Base-by-base conservation (phyloP, 2,329 filamentous ascomycete species). In the Juglanconis juglandina region DNA sequence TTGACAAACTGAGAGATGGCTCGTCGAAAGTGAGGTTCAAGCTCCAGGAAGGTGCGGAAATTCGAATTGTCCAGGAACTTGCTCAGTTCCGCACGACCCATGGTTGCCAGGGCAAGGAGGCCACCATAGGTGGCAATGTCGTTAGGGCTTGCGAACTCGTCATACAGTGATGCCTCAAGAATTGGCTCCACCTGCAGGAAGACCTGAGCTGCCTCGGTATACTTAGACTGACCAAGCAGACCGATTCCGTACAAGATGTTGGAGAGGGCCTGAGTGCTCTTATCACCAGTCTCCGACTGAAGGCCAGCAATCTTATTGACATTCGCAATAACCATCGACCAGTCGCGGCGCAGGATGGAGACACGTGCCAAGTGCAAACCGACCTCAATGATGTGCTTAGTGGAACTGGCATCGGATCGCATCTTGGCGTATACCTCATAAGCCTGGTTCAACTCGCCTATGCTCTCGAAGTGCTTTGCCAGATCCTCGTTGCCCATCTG, bases 401-500 rank as follows among this genome's bases (percentile, higher is more conserved):
- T 82, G 0, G 90, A 91, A 59, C 88, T 95, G 66, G 93, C 92
- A 70, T 94, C 94, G 60, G 96, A 91, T 64, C 95, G 87, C 92
- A 98, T 97, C 66, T 89, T 88, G 64, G 82, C 79, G 72, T 91
- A 98, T 1, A 91, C 85, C 65, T 96, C 93, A 52, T 85, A 83
- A 0, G 95, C 91, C 11, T 82, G 83, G 41, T 77, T 73, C 8
- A 94, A 82, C 59, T 93, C 88, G 58, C 95, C 94, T 14, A 86
- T 91, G 42, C 81, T 81, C 73, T 96, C 91, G 64, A 89, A 88
- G 74, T 96, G 92, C 63, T 86, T 87, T 47, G 92, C 95, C 5
- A 98, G 79, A 68, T 98, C 95, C 73, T 97, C 92, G 68, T 97
- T 90, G 49, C 92, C 94, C 87, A 98, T 97, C 91, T 96, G 39